Evolutionary conservation across 495 filamentous ascomycete species (phyloP).

Genomic region (Aspergillus steynii): DNA sequence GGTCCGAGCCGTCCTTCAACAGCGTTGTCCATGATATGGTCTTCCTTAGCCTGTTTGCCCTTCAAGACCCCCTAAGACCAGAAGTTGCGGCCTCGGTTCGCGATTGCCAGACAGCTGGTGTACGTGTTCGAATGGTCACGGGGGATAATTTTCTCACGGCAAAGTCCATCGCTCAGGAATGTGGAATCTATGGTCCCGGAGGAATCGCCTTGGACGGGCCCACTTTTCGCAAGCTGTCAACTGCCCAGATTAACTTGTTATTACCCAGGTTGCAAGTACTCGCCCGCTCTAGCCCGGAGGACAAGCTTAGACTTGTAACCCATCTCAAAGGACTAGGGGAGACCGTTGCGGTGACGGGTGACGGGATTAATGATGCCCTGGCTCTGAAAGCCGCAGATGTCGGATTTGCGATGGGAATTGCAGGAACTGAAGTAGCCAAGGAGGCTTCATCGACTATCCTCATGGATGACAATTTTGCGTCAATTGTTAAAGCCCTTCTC

Average conservation of each 20-base stretch:
- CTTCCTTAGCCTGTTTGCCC: not conserved
- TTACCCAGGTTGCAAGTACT: conserved; percentile 53
- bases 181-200: conserved; percentile 39
- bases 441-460: conserved; percentile 91
- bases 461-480: conserved; percentile 62
- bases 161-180: conserved; percentile 64
- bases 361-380: conserved; percentile 71
- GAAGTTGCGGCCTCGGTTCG: conserved; percentile 54
- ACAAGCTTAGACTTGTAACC: conserved; percentile 72
- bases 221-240: conserved; percentile 58
- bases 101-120: conserved; percentile 60
- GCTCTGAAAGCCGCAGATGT: conserved; percentile 65
- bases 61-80: conserved; percentile 60
- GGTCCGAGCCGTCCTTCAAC: not conserved
- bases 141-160: conserved; percentile 74
- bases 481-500: conserved; percentile 66
- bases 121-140: conserved; percentile 62
- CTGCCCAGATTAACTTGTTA: conserved; percentile 51
- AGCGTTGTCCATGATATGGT: not conserved
- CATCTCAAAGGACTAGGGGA: conserved; percentile 60
- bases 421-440: conserved; percentile 58
- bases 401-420: conserved; percentile 62
- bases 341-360: conserved; percentile 75
- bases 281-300: conserved; percentile 72
- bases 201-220: conserved; percentile 46